Conservation (phyloP, 176 grass and related monocot genomes). For the Cenchrus fungigraminus region DNA sequence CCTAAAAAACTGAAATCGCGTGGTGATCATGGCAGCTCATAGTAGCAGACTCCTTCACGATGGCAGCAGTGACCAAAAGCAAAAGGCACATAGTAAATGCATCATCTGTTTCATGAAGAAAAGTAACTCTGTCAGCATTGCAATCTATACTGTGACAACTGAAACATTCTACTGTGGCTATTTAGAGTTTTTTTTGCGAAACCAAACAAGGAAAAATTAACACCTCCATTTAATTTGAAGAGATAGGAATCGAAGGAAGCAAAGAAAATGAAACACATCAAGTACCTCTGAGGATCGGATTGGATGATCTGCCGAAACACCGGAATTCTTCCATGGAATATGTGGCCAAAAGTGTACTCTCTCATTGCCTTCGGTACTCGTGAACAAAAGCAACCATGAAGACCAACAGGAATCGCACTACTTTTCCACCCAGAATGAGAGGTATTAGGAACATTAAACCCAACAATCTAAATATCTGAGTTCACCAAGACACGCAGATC, state of each 20-base stretch:
- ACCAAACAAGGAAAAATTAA: background rate
- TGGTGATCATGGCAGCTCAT: too few relatives aligned
- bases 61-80: too few relatives aligned
- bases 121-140: too few relatives aligned
- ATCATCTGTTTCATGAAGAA: too few relatives aligned
- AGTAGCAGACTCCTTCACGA: too few relatives aligned
- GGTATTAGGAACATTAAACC: background rate
- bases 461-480: background rate
- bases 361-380: background rate
- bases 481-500: too few relatives aligned
- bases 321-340: background rate
- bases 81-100: too few relatives aligned
- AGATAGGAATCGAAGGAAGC: background rate
- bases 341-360: background rate
- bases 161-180: too few relatives aligned
- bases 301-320: background rate
- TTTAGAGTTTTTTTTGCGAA: background rate
- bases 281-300: background rate
- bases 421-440: conserved; percentile 8
- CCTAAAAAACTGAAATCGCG: too few relatives aligned
- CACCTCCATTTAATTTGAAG: background rate
- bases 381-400: conserved; percentile 23
- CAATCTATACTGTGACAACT: too few relatives aligned
- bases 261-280: background rate
- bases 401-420: background rate